Evolutionary conservation across 345 rosid genomes (phyloP).

Genomic region (Acer yangbiense): DNA sequence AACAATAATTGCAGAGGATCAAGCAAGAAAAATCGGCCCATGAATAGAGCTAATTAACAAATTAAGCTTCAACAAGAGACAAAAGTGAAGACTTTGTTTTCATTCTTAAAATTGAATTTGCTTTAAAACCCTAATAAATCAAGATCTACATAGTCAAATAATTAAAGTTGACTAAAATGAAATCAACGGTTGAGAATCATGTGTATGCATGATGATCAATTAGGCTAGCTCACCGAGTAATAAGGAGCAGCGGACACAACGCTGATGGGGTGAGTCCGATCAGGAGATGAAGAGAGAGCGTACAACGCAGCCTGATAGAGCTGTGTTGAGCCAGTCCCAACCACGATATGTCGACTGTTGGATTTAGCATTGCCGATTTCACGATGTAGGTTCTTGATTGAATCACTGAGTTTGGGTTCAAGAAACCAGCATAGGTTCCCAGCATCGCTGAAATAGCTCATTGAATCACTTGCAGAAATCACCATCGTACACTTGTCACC

Average conservation of each 20-base stretch:
- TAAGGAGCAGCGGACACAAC: conserved; percentile 92
- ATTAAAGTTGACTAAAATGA: not conserved
- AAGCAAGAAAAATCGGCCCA: not conserved
- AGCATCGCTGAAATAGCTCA: conserved; percentile 82
- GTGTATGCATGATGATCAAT: no score
- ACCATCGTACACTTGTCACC: conserved; percentile 66
- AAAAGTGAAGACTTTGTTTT: not conserved
- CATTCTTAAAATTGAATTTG: not conserved
- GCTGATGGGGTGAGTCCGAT: conserved; percentile 49
- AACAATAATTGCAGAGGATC: not conserved
- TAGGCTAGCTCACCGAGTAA: conserved; percentile 69
- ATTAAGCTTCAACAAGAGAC: not conserved
- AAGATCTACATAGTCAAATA: conserved; percentile 18
- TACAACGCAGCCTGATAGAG: conserved; percentile 71
- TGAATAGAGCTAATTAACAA: not conserved
- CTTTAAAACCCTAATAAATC: not conserved
- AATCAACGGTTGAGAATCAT: not conserved
- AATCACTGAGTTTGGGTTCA: conserved; percentile 56
- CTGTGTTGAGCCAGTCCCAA: conserved; percentile 91
- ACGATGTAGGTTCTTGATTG: conserved; percentile 65
- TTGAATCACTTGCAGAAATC: conserved; percentile 61
- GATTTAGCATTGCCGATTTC: conserved; percentile 64
- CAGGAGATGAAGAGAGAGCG: conserved; percentile 56
- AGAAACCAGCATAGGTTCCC: conserved; percentile 75
- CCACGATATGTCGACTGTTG: conserved; percentile 55